These are phyloP conservation scores for Mortierella polycephala DNA, from an alignment of 371 early-diverging fungal species.

Conservation along the genomic window DNA sequence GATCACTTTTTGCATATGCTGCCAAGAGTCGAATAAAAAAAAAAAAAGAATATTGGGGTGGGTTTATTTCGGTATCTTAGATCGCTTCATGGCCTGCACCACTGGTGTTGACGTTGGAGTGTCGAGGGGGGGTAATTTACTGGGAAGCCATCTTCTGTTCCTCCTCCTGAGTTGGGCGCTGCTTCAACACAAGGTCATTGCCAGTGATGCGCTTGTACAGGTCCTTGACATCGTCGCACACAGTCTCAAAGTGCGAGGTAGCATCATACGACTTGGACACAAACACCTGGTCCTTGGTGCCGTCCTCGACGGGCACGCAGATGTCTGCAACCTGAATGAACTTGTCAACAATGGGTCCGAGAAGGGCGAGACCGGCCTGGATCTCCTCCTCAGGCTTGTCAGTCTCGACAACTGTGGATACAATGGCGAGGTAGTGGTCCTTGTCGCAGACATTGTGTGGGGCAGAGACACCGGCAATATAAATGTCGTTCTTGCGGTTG, in stretches of 20 bases:
- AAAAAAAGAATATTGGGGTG: constrained; percentile 2
- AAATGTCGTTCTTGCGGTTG: constrained; percentile 92
- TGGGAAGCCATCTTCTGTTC: constrained; percentile 59
- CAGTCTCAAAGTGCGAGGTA: constrained; percentile 98
- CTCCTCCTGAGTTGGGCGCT: constrained; percentile 68
- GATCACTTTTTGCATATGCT: neutral
- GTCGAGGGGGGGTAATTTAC: neutral
- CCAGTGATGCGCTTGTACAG: constrained; percentile 94
- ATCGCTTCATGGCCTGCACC: neutral
- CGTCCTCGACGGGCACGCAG: constrained; percentile 87
- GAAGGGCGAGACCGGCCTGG: constrained; percentile 84
- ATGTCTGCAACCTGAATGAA: constrained; percentile 87
- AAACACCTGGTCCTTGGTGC: constrained; percentile 86
- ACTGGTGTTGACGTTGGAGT: too few species aligned
- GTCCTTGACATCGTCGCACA: constrained; percentile 95
- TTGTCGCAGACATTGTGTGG: constrained; percentile 93
- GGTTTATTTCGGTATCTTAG: neutral
- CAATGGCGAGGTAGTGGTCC: constrained; percentile 92
- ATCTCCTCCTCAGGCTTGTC: constrained; percentile 90
- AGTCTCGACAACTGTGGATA: constrained; percentile 94
- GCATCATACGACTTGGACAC: constrained; percentile 97
- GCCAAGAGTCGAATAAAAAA: constrained; percentile 1
- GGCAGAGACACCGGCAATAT: constrained; percentile 91
- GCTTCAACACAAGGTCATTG: constrained; percentile 82
- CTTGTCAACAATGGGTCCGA: constrained; percentile 94